phyloP scores from a whole-genome alignment of 2,329 filamentous ascomycete genomes.

The Biscogniauxia mediterranea region DNA sequence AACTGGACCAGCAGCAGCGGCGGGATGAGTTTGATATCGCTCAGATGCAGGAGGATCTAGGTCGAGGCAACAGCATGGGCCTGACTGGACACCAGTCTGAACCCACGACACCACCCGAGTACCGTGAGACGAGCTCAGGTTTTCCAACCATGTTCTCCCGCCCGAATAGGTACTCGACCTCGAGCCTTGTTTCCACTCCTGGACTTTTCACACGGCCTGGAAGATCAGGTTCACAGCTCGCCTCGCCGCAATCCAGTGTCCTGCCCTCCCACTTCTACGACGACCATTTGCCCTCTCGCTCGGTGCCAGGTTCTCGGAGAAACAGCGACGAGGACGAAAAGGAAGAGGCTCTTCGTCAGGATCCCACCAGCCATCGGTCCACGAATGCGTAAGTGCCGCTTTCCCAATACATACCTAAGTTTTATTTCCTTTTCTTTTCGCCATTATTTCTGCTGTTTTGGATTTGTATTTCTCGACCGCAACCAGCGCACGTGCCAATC shows the following conservation, averaged over 20 bases:
- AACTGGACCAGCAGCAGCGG: constrained; percentile 81
- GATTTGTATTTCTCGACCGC: not conserved
- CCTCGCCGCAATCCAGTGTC: constrained; percentile 69
- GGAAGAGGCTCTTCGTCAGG: constrained; percentile 68
- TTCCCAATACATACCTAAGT: constrained; percentile 3
- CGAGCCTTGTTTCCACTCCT: constrained; percentile 79
- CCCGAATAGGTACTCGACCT: constrained; percentile 84
- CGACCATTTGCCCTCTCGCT: constrained; percentile 73
- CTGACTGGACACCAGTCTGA: constrained; percentile 80
- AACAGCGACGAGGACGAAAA: constrained; percentile 92
- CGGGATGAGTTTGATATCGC: constrained; percentile 81
- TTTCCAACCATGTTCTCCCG: constrained; percentile 80
- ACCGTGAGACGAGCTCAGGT: constrained; percentile 67
- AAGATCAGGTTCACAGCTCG: constrained; percentile 75
- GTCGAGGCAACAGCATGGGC: constrained; percentile 48
- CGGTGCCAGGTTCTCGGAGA: constrained; percentile 79
- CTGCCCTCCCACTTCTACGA: constrained; percentile 59
- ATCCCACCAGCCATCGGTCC: constrained; percentile 69
- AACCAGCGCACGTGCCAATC: not conserved
- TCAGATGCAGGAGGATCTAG: constrained; percentile 78
- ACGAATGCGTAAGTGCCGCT: constrained; percentile 71
- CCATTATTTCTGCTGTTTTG: constrained; percentile 1
- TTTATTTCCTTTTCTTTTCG: constrained; percentile 1
- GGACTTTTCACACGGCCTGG: constrained; percentile 71
- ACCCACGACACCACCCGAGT: constrained; percentile 93